A percentile compares a stretch with the other conserved stretches of the same genome.
phyloP scores from a whole-genome alignment of 768 basidiomycete species.

The Leucocoprinus sp. region DNA sequence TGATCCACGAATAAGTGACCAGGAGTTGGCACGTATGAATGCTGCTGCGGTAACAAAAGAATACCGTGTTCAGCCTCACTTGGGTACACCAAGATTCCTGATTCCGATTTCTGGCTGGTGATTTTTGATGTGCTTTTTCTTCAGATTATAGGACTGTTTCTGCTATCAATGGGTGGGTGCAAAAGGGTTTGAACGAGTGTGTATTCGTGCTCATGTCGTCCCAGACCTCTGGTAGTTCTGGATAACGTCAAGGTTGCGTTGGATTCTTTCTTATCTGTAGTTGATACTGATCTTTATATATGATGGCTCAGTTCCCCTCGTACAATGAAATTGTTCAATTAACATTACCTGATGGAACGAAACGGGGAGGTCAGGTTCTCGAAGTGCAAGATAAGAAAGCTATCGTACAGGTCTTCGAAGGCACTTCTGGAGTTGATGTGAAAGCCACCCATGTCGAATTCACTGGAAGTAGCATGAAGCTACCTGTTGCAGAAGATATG shows the following conservation, averaged over 20 bases:
- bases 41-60: slow-evolving; percentile 84
- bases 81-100: slow-evolving; percentile 52
- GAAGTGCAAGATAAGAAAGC: slow-evolving; percentile 99
- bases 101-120: not conserved
- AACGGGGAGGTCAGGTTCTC: slow-evolving; percentile 93
- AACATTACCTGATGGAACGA: slow-evolving; percentile 90
- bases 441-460: slow-evolving; percentile 97
- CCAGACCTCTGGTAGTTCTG: slow-evolving; percentile 87
- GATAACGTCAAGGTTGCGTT: slow-evolving; percentile 92
- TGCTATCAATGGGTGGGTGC: slow-evolving; percentile 87
- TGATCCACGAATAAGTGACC: slow-evolving; percentile 59
- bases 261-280: slow-evolving; percentile 2
- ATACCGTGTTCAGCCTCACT: slow-evolving; percentile 82
- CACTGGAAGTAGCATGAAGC: slow-evolving; percentile 97
- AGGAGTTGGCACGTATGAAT: slow-evolving; percentile 72
- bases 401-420: slow-evolving; percentile 98
- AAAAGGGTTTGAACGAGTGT: slow-evolving; percentile 1
- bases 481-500: slow-evolving; percentile 99
- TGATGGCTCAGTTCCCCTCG: slow-evolving; percentile 68
- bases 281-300: slow-evolving; percentile 1
- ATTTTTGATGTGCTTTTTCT: slow-evolving; percentile 15
- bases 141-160: slow-evolving; percentile 97
- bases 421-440: slow-evolving; percentile 95
- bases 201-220: slow-evolving; percentile 7
- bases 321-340: slow-evolving; percentile 98